These are phyloP conservation scores for Tritrichomonas musculus DNA, from an alignment of 208 protist genomes.

Conservation along the genomic window DNA sequence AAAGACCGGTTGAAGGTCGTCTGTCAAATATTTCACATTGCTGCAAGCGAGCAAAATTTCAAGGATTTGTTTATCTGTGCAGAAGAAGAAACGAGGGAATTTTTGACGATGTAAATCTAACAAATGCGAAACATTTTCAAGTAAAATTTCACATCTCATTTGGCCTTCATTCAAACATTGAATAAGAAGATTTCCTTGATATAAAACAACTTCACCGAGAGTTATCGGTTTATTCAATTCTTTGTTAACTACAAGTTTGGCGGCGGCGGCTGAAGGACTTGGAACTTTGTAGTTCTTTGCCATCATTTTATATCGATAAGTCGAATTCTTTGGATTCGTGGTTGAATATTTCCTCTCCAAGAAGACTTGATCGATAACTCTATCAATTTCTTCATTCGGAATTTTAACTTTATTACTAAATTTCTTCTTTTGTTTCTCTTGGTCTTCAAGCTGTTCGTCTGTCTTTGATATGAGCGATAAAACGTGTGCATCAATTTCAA, in stretches of 20 bases:
- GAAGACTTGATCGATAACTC: too few species aligned
- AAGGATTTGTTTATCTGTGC: background rate
- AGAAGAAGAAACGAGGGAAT: background rate
- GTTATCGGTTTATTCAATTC: background rate
- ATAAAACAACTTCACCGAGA: background rate
- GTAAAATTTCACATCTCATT: background rate
- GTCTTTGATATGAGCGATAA: background rate
- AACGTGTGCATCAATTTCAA: background rate
- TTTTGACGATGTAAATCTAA: background rate
- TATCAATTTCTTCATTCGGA: too few species aligned
- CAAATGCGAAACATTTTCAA: background rate
- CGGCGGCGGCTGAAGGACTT: too few species aligned
- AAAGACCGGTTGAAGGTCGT: background rate
- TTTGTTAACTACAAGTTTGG: background rate
- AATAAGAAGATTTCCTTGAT: background rate
- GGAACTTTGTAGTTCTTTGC: too few species aligned
- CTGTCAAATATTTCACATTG: background rate
- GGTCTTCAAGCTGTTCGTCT: too few species aligned
- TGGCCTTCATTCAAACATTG: background rate
- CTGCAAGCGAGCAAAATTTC: background rate
- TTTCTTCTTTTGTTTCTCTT: too few species aligned
- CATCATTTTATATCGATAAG: too few species aligned
- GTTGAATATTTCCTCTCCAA: too few species aligned
- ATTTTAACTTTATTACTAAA: too few species aligned
- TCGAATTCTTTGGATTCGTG: too few species aligned